These are phyloP conservation scores for Lodderomyces jiufengensis DNA, from an alignment of 1,139 yeast genomes.

Conservation along the genomic window DNA sequence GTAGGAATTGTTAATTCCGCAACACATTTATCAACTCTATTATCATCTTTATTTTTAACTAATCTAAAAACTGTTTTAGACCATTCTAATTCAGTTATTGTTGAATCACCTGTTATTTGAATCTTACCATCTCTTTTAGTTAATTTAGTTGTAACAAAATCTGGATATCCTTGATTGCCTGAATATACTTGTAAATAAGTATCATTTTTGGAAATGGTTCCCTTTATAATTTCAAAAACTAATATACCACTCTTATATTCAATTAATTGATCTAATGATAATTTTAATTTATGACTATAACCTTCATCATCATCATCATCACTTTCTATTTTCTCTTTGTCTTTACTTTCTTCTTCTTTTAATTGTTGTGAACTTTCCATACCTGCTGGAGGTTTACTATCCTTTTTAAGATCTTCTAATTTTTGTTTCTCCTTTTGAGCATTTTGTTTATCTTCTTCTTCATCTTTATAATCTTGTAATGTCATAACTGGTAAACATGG, in stretches of 20 bases:
- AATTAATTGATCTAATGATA: conserved; percentile 61
- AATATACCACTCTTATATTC: conserved; percentile 73
- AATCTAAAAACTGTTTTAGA: conserved; percentile 65
- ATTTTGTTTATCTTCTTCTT: conserved; percentile 37
- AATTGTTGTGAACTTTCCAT: conserved; percentile 16
- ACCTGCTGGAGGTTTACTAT: conserved; percentile 12
- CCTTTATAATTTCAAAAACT: conserved; percentile 61
- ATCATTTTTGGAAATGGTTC: conserved; percentile 49
- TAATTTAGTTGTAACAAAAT: conserved; percentile 51
- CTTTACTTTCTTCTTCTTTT: conserved; percentile 18
- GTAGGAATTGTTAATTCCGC: conserved; percentile 71
- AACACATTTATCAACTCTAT: conserved; percentile 54
- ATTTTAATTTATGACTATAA: conserved; percentile 45
- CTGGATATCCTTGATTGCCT: conserved; percentile 67
- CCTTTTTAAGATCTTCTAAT: conserved; percentile 24
- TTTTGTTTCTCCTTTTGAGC: conserved; percentile 28
- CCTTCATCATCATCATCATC: conserved; percentile 34
- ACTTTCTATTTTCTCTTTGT: conserved; percentile 31
- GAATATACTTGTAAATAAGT: conserved; percentile 69
- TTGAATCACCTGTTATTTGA: conserved; percentile 66
- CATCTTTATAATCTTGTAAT: conserved; percentile 64
- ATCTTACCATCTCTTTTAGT: conserved; percentile 37
- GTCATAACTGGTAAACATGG: conserved; percentile 78
- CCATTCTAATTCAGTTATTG: conserved; percentile 73
- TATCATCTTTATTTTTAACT: conserved; percentile 48